These are phyloP conservation scores for Calocybe cyanea DNA, from an alignment of 768 basidiomycete species.

Conservation along the genomic window DNA sequence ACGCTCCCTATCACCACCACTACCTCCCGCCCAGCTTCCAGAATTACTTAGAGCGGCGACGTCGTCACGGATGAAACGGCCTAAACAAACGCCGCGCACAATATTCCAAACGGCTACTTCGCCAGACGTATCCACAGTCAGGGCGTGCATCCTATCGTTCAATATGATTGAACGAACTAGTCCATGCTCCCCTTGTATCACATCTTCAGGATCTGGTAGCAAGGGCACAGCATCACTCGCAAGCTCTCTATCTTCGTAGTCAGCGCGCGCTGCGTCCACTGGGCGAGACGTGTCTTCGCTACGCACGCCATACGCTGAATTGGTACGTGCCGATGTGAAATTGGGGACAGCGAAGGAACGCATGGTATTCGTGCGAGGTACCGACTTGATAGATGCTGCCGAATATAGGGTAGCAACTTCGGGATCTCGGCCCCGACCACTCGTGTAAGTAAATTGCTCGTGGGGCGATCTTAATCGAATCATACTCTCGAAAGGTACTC, in stretches of 20 bases:
- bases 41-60: constrained; percentile 52
- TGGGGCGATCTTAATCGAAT: constrained; percentile 67
- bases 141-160: constrained; percentile 85
- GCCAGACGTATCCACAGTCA: constrained; percentile 87
- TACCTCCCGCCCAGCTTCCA: constrained; percentile 41
- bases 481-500: constrained; percentile 69
- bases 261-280: constrained; percentile 38
- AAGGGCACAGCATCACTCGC: constrained; percentile 72
- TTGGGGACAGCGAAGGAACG: constrained; percentile 33
- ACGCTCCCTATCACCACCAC: constrained; percentile 40
- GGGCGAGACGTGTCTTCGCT: constrained; percentile 35
- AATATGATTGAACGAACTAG: constrained; percentile 78
- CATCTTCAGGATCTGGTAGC: constrained; percentile 53
- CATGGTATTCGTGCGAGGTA: constrained; percentile 38
- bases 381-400: constrained; percentile 75
- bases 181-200: constrained; percentile 75
- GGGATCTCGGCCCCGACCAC: constrained; percentile 51
- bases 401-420: constrained; percentile 86
- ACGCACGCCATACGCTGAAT: constrained; percentile 30
- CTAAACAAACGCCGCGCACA: constrained; percentile 70
- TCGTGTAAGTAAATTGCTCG: constrained; percentile 46
- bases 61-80: constrained; percentile 63
- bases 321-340: constrained; percentile 22
- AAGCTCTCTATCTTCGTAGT: constrained; percentile 72
- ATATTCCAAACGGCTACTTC: constrained; percentile 94